phyloP scores from a whole-genome alignment of 2,329 filamentous ascomycete genomes.

The Didymella segeticola region DNA sequence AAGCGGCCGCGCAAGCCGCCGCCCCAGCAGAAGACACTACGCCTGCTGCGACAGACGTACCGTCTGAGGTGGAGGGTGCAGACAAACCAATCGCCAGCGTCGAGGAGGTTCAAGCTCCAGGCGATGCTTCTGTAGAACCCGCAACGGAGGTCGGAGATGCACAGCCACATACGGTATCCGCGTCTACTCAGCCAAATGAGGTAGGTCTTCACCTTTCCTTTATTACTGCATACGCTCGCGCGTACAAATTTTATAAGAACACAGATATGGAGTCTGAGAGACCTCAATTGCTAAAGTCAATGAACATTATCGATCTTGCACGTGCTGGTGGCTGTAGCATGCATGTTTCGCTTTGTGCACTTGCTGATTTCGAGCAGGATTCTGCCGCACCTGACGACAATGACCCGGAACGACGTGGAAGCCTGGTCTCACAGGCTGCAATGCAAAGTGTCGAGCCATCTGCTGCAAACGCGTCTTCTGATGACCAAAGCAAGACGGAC shows the following conservation, averaged over 20 bases:
- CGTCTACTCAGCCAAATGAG: constrained; percentile 28
- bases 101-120: constrained; percentile 29
- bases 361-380: constrained; percentile 28
- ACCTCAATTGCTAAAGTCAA: constrained; percentile 20
- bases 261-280: constrained; percentile 3
- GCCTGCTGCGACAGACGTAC: constrained; percentile 29
- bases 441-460: constrained; percentile 27
- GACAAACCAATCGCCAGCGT: constrained; percentile 41
- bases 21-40: constrained; percentile 34
- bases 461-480: constrained; percentile 23
- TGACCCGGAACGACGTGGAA: constrained; percentile 25
- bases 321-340: constrained; percentile 29
- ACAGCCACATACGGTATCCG: constrained; percentile 26
- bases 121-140: constrained; percentile 17
- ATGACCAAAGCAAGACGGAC: constrained; percentile 26
- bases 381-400: constrained; percentile 18
- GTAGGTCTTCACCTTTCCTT: constrained; percentile 28
- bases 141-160: constrained; percentile 18
- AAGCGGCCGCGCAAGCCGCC: constrained; percentile 38
- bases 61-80: constrained; percentile 25
- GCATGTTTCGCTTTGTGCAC: constrained; percentile 12
- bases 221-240: not conserved
- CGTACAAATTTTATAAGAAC: constrained; percentile 13
- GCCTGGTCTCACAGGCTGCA: constrained; percentile 24
- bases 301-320: constrained; percentile 29